These are phyloP conservation scores for Hortaea sp. DNA, from an alignment of 2,329 filamentous ascomycete species.

Conservation along the genomic window DNA sequence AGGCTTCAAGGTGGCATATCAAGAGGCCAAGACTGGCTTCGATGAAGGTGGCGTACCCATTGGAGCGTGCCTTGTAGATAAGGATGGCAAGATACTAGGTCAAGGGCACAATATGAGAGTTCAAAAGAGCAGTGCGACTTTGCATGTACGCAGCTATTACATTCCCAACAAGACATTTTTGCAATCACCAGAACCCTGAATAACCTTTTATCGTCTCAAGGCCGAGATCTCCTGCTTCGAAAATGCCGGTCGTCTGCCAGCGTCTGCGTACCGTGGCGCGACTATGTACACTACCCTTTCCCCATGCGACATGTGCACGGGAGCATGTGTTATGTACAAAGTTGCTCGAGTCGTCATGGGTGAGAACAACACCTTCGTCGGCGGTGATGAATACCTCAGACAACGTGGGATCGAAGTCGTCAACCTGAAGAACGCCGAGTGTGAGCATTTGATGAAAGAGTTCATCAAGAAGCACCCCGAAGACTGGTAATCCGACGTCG, in stretches of 20 bases:
- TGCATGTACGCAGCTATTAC: constrained; percentile 47
- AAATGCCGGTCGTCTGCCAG: constrained; percentile 61
- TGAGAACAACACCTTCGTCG: constrained; percentile 66
- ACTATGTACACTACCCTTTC: constrained; percentile 80
- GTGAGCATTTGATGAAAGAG: constrained; percentile 57
- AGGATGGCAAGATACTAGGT: constrained; percentile 60
- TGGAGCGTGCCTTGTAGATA: constrained; percentile 54
- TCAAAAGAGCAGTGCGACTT: constrained; percentile 59
- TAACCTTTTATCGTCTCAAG: constrained; percentile 31
- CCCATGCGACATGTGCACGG: constrained; percentile 74
- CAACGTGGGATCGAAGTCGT: constrained; percentile 61
- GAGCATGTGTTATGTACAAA: constrained; percentile 67
- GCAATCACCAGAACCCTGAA: not conserved
- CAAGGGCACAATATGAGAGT: constrained; percentile 65
- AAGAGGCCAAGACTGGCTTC: constrained; percentile 46
- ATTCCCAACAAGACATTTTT: not conserved
- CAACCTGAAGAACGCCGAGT: constrained; percentile 56
- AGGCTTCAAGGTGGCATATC: constrained; percentile 48
- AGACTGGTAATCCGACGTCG: constrained; percentile 40
- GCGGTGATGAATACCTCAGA: constrained; percentile 61
- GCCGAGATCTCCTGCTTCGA: constrained; percentile 68
- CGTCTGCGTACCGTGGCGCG: constrained; percentile 56
- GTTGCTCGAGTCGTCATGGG: constrained; percentile 65
- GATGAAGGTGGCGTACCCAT: constrained; percentile 49
- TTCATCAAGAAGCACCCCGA: constrained; percentile 65